A percentile compares a stretch with the other conserved stretches of the same genome.
Evolutionary conservation across 345 rosid genomes (phyloP).

Genomic region (Barbarea vulgaris): DNA sequence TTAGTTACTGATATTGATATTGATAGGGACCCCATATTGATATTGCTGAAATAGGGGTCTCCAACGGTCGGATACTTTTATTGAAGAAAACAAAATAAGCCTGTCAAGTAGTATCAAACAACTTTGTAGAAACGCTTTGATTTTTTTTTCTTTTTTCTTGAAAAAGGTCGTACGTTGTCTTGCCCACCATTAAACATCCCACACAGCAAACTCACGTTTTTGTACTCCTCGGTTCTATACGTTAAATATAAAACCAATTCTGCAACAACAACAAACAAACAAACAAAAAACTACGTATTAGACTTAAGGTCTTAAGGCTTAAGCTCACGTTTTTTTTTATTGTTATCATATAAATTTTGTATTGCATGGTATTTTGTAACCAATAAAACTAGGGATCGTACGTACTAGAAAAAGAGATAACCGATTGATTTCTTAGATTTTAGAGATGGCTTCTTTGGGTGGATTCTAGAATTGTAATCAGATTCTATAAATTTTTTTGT

Average conservation of each 20-base stretch:
- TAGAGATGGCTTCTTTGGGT: neutral
- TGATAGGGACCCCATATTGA: neutral
- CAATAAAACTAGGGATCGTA: neutral
- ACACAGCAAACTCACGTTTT: slow-evolving; percentile 4
- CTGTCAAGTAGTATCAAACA: neutral
- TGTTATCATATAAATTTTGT: neutral
- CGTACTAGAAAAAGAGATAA: neutral
- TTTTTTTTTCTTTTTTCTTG: too few species aligned
- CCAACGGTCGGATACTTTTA: neutral
- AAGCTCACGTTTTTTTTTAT: neutral
- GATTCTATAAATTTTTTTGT: neutral
- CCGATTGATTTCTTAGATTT: neutral
- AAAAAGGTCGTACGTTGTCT: neutral
- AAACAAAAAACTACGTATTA: neutral
- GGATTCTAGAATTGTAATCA: neutral
- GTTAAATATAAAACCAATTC: neutral
- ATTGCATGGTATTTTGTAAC: neutral
- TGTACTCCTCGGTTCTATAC: neutral
- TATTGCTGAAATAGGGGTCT: neutral
- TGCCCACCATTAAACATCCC: neutral
- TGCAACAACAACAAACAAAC: neutral
- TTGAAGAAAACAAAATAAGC: neutral
- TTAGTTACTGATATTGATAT: neutral
- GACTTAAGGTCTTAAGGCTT: too few species aligned
- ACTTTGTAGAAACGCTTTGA: neutral